Base-by-base conservation (phyloP, 1,284 basidiomycete genomes). In the Marasmius tenuissimus region DNA sequence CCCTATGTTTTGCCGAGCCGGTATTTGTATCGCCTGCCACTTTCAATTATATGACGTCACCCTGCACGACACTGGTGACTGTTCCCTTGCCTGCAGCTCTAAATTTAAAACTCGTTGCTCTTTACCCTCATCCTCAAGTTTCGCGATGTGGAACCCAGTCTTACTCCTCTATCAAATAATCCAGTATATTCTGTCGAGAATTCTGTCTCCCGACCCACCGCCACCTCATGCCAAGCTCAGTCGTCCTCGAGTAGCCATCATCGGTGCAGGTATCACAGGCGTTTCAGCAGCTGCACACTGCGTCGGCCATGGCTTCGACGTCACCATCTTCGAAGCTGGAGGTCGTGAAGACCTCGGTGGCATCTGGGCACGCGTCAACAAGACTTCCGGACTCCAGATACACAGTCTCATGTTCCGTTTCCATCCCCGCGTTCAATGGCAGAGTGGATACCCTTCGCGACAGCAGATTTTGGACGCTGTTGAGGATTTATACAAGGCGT, bases 351-450 rank as follows among this genome's bases (percentile, higher is more conserved):
- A 67, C 12, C 66, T 78, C 5, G 83, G 84, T 20, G 86, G 86
- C 0, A 86, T 89, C 51, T 89, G 87, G 87, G 73, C 83, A 0
- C 78, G 82, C 52, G 86, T 87, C 54, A 58, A 58, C 70, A 76
- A 72, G 8, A 85, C 85, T 0, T 85, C 82, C 0, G 83, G 84
- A 7, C 74, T 88, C 0, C 87, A 89, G 71, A 80, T 88, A 63
- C 87, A 85, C 70, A 85, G 82, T 9, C 63, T 87, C 34, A 71
- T 86, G 40, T 85, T 85, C 66, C 81, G 83, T 47, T 85, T 85
- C 69, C 81, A 83, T 63, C 83, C 83, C 16, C 75, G 68, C 8
- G 74, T 85, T 0, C 66, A 78, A 14, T 85, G 83, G 82, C 68
- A 70, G 34, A 63, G 69, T 56, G 76, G 75, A 1, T 88, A 86